Evolutionary conservation across 768 basidiomycete species (phyloP).

Genomic region (Amanita thiersii): DNA sequence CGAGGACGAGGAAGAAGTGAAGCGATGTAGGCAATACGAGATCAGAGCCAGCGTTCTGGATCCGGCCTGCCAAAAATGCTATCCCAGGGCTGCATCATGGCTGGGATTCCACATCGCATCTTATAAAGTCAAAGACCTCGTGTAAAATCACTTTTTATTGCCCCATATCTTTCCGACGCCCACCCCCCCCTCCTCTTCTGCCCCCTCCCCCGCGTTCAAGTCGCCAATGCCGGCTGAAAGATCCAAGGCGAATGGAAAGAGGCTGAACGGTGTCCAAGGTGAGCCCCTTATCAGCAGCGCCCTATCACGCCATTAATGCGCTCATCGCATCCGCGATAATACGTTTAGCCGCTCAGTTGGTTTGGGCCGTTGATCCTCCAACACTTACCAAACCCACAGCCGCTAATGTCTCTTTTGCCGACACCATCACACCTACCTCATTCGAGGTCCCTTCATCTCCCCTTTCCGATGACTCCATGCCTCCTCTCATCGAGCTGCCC

Average conservation of each 20-base stretch:
- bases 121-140: constrained; percentile 9
- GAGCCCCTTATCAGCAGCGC: neutral
- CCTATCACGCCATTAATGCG: neutral
- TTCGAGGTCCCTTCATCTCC: constrained; percentile 24
- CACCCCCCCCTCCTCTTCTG: neutral
- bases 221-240: constrained; percentile 7
- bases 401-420: constrained; percentile 40
- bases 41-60: constrained; percentile 6
- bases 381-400: constrained; percentile 2
- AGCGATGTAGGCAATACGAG: neutral
- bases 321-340: constrained; percentile 4
- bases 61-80: constrained; percentile 6
- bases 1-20: constrained; percentile 7
- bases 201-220: neutral
- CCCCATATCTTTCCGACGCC: no score
- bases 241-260: constrained; percentile 6
- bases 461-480: constrained; percentile 25
- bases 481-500: constrained; percentile 25
- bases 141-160: constrained; percentile 7
- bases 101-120: constrained; percentile 5
- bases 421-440: constrained; percentile 49
- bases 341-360: constrained; percentile 9
- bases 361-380: constrained; percentile 8
- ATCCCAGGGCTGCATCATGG: constrained; percentile 6
- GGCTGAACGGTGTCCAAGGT: constrained; percentile 4